Evolutionary conservation across 805 yeast species (phyloP).

Genomic region (Maudiozyma saulgeensis): DNA sequence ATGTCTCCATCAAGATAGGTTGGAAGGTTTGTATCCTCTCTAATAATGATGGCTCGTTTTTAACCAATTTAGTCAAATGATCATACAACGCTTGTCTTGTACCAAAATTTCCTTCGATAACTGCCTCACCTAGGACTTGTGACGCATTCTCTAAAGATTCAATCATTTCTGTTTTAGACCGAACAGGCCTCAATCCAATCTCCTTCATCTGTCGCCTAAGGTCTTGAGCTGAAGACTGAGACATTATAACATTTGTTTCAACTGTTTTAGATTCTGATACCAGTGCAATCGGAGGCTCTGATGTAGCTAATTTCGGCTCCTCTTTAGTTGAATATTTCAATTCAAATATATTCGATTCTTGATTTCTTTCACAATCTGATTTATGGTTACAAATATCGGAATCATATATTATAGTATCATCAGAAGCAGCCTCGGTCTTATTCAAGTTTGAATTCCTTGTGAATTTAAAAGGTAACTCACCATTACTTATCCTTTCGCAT

Average conservation of each 20-base stretch:
- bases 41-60: slow-evolving; percentile 13
- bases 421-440: neutral
- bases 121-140: slow-evolving; percentile 4
- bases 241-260: slow-evolving; percentile 3
- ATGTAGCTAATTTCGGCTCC: neutral
- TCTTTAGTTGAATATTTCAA: neutral
- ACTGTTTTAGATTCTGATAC: neutral
- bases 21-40: slow-evolving; percentile 25
- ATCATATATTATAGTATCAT: neutral
- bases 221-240: slow-evolving; percentile 19
- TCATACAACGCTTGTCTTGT: slow-evolving; percentile 12
- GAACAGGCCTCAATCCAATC: slow-evolving; percentile 24
- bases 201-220: slow-evolving; percentile 16
- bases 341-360: neutral
- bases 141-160: slow-evolving; percentile 24
- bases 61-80: slow-evolving; percentile 15
- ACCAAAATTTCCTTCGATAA: slow-evolving; percentile 1
- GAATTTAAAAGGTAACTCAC: neutral
- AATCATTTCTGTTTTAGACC: slow-evolving; percentile 22
- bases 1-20: slow-evolving; percentile 16
- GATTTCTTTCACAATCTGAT: neutral
- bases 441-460: too few species aligned
- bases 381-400: neutral
- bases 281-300: neutral
- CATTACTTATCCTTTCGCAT: neutral